Evolutionary conservation across 2,329 filamentous ascomycete genomes (phyloP).

Genomic region (Pezicula radicicola): DNA sequence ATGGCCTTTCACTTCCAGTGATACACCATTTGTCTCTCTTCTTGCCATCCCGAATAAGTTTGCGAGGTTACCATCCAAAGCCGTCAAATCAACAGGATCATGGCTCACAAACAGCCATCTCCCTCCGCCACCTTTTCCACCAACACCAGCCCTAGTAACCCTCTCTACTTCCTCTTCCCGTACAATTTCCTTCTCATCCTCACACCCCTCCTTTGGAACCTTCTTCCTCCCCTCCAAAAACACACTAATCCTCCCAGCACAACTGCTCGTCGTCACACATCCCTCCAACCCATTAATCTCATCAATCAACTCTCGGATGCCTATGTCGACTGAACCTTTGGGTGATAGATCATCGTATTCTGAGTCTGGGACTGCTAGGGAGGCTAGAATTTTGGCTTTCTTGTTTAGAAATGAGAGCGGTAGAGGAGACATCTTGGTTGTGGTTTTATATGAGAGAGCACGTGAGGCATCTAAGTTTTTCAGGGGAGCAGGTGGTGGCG

Average conservation of each 20-base stretch:
- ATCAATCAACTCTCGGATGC: slow-evolving; percentile 72
- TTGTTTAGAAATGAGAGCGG: slow-evolving; percentile 47
- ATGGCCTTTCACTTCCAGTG: background rate
- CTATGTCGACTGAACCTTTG: slow-evolving; percentile 81
- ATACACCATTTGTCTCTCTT: slow-evolving; percentile 14
- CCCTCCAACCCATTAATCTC: slow-evolving; percentile 74
- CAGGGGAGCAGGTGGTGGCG: too few relatives aligned
- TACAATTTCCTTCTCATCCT: slow-evolving; percentile 11
- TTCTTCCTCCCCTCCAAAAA: slow-evolving; percentile 75
- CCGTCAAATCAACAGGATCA: slow-evolving; percentile 52
- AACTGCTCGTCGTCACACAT: slow-evolving; percentile 90
- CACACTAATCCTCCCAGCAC: slow-evolving; percentile 81
- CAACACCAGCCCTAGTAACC: slow-evolving; percentile 52
- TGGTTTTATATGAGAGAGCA: too few relatives aligned
- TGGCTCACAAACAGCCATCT: slow-evolving; percentile 89
- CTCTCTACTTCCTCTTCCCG: slow-evolving; percentile 4
- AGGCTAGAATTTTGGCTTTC: slow-evolving; percentile 70
- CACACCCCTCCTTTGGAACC: slow-evolving; percentile 3
- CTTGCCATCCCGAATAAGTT: slow-evolving; percentile 38
- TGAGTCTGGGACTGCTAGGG: slow-evolving; percentile 64
- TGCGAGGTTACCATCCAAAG: slow-evolving; percentile 22
- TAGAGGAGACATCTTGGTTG: too few relatives aligned
- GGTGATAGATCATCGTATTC: slow-evolving; percentile 83
- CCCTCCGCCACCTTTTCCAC: slow-evolving; percentile 83
- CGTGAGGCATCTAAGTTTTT: too few relatives aligned